Evolutionary conservation across 495 filamentous ascomycete species (phyloP).

Genomic region (Penicillium bialowiezense): DNA sequence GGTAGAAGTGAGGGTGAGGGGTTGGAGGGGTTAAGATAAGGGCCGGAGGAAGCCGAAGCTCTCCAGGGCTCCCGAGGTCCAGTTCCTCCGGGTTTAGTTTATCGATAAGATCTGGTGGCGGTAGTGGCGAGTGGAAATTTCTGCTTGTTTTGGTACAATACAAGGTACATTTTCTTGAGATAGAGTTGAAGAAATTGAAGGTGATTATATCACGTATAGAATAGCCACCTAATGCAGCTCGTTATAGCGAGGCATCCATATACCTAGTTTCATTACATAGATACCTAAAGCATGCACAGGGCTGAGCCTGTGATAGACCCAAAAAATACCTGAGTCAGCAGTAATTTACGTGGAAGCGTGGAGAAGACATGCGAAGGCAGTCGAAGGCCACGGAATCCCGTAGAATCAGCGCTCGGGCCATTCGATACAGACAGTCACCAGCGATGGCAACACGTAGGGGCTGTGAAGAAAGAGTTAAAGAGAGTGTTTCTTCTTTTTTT

Average conservation of each 20-base stretch:
- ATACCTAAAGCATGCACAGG: too few relatives aligned
- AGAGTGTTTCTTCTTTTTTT: background rate
- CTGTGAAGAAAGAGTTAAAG: too few relatives aligned
- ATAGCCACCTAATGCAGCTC: too few relatives aligned
- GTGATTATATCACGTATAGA: too few relatives aligned
- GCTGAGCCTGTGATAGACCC: too few relatives aligned
- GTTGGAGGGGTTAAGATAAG: background rate
- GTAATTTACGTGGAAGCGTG: constrained; percentile 17
- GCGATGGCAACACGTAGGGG: too few relatives aligned
- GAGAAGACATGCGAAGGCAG: constrained; percentile 24
- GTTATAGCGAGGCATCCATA: too few relatives aligned
- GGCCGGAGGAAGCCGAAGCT: constrained; percentile 16
- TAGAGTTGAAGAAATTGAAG: background rate
- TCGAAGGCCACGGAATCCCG: constrained; percentile 37
- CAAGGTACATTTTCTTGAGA: background rate
- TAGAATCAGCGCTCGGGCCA: constrained; percentile 35
- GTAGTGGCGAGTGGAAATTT: constrained; percentile 3
- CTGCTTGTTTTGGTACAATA: background rate
- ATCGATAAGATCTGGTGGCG: constrained; percentile 20
- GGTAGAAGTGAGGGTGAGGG: too few relatives aligned
- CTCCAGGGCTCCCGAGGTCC: too few relatives aligned
- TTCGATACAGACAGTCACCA: constrained; percentile 23
- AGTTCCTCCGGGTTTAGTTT: constrained; percentile 6
- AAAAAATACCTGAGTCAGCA: constrained; percentile 8
- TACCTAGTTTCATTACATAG: too few relatives aligned